Conservation (phyloP, 306 rosid genomes). For the Quercus parvula region DNA sequence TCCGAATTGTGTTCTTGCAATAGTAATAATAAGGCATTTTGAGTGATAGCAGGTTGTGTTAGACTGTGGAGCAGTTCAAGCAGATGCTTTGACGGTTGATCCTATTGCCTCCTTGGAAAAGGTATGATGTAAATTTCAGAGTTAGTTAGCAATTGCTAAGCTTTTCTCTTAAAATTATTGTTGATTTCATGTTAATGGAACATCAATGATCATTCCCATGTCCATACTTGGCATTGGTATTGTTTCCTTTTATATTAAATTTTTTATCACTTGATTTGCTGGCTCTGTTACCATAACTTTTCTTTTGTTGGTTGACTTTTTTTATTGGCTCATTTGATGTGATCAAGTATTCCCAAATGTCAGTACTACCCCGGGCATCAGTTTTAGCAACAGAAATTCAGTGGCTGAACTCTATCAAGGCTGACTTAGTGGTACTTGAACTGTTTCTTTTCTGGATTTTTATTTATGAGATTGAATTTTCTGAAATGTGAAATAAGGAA, state of each 20-base stretch:
- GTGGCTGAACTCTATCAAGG: constrained; percentile 87
- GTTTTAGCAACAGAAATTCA: constrained; percentile 71
- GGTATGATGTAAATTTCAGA: constrained; percentile 14
- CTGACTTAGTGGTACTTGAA: constrained; percentile 81
- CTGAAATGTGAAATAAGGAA: not conserved
- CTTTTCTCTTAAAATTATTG: not conserved
- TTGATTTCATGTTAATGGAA: not conserved
- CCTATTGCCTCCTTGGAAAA: not conserved
- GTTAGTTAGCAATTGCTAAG: too few species aligned
- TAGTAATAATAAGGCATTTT: not conserved
- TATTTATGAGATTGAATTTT: not conserved
- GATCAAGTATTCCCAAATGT: not conserved
- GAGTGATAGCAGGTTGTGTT: constrained; percentile 55
- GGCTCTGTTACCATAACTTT: not conserved
- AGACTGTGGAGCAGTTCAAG: constrained; percentile 98
- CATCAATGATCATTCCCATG: not conserved
- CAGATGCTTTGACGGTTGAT: constrained; percentile 70
- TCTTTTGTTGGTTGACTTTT: not conserved
- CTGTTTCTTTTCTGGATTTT: constrained; percentile 5
- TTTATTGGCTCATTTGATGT: not conserved
- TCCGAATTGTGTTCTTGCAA: too few species aligned
- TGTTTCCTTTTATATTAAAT: not conserved
- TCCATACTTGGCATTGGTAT: not conserved
- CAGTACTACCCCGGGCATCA: constrained; percentile 65
- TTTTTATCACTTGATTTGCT: not conserved